Evolutionary conservation across 352 stramenopile species (phyloP).

Genomic region (Stephanocyclus meneghinianus): DNA sequence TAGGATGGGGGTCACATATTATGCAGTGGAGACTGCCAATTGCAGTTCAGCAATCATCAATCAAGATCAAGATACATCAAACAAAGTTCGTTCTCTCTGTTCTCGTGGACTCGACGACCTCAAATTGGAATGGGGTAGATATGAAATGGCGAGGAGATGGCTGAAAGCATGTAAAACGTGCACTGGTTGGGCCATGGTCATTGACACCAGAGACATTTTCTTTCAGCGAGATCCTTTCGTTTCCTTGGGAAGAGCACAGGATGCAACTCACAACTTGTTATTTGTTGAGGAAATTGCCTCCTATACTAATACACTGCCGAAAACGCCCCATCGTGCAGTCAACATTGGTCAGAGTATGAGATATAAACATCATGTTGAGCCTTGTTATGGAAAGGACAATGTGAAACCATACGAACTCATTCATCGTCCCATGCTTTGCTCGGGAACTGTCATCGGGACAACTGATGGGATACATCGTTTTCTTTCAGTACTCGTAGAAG

Average conservation of each 20-base stretch:
- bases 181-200: constrained; percentile 59
- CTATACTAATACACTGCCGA: constrained; percentile 41
- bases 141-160: constrained; percentile 55
- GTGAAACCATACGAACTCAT: constrained; percentile 36
- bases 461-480: constrained; percentile 56
- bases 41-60: constrained; percentile 33
- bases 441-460: constrained; percentile 64
- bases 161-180: constrained; percentile 57
- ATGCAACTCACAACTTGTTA: constrained; percentile 52
- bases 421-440: constrained; percentile 64
- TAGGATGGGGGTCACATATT: constrained; percentile 58
- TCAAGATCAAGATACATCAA: constrained; percentile 2
- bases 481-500: constrained; percentile 48
- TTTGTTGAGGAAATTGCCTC: constrained; percentile 59
- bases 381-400: constrained; percentile 44
- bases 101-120: constrained; percentile 46
- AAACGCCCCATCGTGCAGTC: constrained; percentile 21
- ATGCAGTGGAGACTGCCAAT: constrained; percentile 45
- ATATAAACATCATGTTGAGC: constrained; percentile 24
- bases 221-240: constrained; percentile 73
- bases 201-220: constrained; percentile 63
- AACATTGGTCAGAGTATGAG: constrained; percentile 28
- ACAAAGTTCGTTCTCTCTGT: constrained; percentile 41
- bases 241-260: constrained; percentile 22
- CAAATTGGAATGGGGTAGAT: constrained; percentile 67